Percentiles rank a stretch among this genome's conserved stretches.
Evolutionary conservation across 495 filamentous ascomycete species (phyloP).

Genomic region (Amphirosellinia nigrospora): DNA sequence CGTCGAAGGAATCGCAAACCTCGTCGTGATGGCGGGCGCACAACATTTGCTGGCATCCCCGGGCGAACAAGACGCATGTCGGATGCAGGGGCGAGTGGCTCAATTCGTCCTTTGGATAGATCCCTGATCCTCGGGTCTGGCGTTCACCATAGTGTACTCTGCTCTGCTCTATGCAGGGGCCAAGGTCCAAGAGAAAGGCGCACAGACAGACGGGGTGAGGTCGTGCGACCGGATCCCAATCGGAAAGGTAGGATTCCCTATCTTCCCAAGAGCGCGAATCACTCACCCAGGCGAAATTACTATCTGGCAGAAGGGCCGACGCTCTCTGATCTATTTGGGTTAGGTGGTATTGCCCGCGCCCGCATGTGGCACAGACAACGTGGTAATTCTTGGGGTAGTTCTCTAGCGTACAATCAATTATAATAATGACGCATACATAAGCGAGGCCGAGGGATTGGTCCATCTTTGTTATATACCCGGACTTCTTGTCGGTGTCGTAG

Average conservation of each 20-base stretch:
- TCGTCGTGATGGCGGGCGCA: not conserved
- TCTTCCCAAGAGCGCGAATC: constrained; percentile 16
- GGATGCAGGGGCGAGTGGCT: constrained; percentile 17
- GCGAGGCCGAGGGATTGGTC: constrained; percentile 8
- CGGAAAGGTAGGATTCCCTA: constrained; percentile 11
- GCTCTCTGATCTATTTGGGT: not conserved
- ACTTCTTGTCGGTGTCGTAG: constrained; percentile 5
- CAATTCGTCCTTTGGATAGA: constrained; percentile 16
- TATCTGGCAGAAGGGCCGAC: constrained; percentile 21
- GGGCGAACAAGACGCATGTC: constrained; percentile 17
- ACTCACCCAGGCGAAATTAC: not conserved
- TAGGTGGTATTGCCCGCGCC: constrained; percentile 13
- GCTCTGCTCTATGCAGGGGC: constrained; percentile 26
- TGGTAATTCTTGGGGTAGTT: constrained; percentile 18
- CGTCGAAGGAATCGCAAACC: constrained; percentile 10
- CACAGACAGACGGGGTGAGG: constrained; percentile 11
- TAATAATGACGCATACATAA: not conserved
- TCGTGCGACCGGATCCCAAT: constrained; percentile 23
- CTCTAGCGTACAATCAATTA: not conserved
- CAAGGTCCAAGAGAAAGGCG: constrained; percentile 5
- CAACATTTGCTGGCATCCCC: constrained; percentile 9
- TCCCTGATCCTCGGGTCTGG: constrained; percentile 20
- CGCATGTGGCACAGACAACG: constrained; percentile 23
- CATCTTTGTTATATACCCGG: not conserved
- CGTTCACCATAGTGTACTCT: constrained; percentile 10